phyloP scores from a whole-genome alignment of 331 rosid genomes.

The Rosa hybrid region DNA sequence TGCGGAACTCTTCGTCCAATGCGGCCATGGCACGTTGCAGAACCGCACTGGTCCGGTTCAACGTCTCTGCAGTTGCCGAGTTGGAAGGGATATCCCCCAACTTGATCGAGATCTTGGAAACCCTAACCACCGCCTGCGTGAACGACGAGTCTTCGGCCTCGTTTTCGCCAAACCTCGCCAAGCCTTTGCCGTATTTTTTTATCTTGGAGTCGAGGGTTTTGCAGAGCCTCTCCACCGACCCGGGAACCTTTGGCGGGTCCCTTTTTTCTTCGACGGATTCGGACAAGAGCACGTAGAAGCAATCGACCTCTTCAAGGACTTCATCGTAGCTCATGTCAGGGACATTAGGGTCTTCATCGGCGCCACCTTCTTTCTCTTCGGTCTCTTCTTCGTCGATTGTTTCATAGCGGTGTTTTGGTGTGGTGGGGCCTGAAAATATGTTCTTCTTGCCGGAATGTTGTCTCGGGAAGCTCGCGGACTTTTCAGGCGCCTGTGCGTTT shows the following conservation, averaged over 20 bases:
- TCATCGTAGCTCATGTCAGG: constrained; percentile 1
- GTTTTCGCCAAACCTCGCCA: constrained; percentile 41
- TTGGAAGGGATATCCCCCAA: constrained; percentile 22
- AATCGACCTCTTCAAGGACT: constrained; percentile 49
- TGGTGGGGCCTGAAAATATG: constrained; percentile 3
- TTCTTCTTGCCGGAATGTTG: constrained; percentile 15
- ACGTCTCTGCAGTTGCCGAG: not conserved
- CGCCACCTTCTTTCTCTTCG: not conserved
- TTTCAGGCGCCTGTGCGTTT: constrained; percentile 10
- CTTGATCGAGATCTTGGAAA: constrained; percentile 34
- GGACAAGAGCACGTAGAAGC: constrained; percentile 27
- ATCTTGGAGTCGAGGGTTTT: constrained; percentile 39
- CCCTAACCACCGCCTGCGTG: constrained; percentile 32
- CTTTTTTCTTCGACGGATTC: not conserved
- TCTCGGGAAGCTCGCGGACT: constrained; percentile 21
- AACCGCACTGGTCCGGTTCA: constrained; percentile 36
- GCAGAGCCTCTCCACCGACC: constrained; percentile 28
- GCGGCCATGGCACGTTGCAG: constrained; percentile 57
- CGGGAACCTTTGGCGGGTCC: constrained; percentile 35
- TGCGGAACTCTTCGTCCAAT: constrained; percentile 51
- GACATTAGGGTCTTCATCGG: not conserved
- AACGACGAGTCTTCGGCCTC: constrained; percentile 36
- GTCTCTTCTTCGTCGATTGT: constrained; percentile 1
- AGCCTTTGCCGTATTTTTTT: constrained; percentile 24
- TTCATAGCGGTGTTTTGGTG: constrained; percentile 8